Evolutionary conservation across 23 red algal species (phyloP).

Genomic region (Gracilaria domingensis): DNA sequence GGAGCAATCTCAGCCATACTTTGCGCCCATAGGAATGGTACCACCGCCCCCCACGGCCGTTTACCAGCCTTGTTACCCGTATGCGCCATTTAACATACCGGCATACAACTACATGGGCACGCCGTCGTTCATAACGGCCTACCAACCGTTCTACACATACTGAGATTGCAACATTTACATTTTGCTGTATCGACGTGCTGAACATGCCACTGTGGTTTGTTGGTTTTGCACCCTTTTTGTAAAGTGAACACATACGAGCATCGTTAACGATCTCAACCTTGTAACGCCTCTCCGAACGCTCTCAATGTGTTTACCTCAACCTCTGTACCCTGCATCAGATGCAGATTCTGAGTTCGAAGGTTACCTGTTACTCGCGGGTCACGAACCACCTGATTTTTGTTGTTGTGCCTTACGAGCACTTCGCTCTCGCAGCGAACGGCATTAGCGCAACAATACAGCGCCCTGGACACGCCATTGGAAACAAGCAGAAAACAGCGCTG

Average conservation of each 20-base stretch:
- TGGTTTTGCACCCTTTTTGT: neutral
- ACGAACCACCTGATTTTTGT: neutral
- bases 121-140: constrained; percentile 2
- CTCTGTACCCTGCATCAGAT: too few species aligned
- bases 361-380: neutral
- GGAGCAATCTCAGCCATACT: constrained; percentile 27
- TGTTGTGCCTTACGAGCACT: neutral
- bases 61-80: constrained; percentile 15
- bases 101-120: constrained; percentile 29
- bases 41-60: neutral
- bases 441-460: neutral
- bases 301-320: too few species aligned
- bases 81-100: neutral
- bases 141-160: constrained; percentile 32
- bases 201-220: neutral
- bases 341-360: too few species aligned
- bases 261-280: neutral
- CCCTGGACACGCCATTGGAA: neutral
- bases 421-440: neutral
- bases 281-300: too few species aligned
- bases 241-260: neutral
- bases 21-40: neutral
- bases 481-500: neutral
- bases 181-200: neutral
- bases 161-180: constrained; percentile 6